Evolutionary conservation across 2,329 filamentous ascomycete genomes (phyloP).

Genomic region (Botryotinia globosa): DNA sequence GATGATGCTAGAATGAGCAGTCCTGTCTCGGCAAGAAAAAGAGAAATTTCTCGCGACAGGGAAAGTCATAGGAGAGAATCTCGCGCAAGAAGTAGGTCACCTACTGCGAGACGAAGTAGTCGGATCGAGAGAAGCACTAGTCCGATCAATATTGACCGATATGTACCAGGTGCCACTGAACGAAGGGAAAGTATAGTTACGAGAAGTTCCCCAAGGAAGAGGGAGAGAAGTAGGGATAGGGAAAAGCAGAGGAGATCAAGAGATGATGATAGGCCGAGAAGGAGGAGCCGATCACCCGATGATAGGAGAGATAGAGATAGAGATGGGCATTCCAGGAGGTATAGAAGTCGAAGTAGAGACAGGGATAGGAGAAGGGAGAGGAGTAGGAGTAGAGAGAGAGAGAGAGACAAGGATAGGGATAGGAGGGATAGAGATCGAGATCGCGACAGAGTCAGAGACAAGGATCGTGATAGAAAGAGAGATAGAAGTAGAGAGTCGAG

Average conservation of each 20-base stretch:
- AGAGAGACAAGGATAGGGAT: conserved; percentile 13
- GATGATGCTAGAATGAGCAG: conserved; percentile 29
- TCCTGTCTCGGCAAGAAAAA: conserved; percentile 31
- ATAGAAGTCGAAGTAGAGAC: conserved; percentile 28
- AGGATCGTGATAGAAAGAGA: conserved; percentile 29
- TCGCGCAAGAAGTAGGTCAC: conserved; percentile 37
- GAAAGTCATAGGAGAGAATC: conserved; percentile 34
- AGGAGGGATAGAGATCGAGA: conserved; percentile 3
- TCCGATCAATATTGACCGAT: conserved; percentile 38
- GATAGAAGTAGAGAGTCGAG: conserved; percentile 29
- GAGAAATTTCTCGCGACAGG: conserved; percentile 37
- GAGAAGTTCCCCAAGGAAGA: conserved; percentile 28
- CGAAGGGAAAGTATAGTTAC: conserved; percentile 30
- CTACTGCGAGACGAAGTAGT: conserved; percentile 32
- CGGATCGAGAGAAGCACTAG: conserved; percentile 37
- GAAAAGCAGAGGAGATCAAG: conserved; percentile 24
- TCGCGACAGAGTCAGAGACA: conserved; percentile 9
- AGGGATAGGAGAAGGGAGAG: conserved; percentile 24
- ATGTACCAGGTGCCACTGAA: conserved; percentile 34
- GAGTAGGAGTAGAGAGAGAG: conserved; percentile 20
- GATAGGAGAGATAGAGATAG: conserved; percentile 19
- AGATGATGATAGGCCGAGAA: conserved; percentile 23
- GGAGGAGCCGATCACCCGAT: conserved; percentile 23
- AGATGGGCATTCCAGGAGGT: conserved; percentile 21
- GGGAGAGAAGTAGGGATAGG: conserved; percentile 32